Base-by-base conservation (phyloP, 805 yeast species). In the Candida peoriensis region DNA sequence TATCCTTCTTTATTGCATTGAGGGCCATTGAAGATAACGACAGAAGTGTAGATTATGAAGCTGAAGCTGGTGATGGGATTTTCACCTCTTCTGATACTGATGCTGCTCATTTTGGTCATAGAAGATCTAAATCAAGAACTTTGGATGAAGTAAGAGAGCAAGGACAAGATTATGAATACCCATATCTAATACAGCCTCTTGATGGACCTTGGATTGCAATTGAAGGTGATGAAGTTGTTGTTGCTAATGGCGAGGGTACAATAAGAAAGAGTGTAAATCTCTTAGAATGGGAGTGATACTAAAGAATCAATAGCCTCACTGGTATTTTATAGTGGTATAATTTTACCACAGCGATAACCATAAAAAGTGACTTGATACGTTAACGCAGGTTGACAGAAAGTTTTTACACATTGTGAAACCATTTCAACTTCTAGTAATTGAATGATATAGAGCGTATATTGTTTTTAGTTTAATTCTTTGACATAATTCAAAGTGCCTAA, bases 1-100 rank as follows among this genome's bases (percentile, higher is more conserved):
- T 93, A 37, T 77, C 89, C 3, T 74, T 76, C 41, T 93, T 82
- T 57, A 90, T 90, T 49, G 97, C 97, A 0, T 66, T 90, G 42
- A 72, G 94, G 38, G 83, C 97, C 1, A 78, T 87, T 8, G 41
- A 38, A 32, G 28, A 24, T 8, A 39, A 35, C 14, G 34, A 21
- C 17, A 24, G 32, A 16, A 24, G 24, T 9, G 12, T 28, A 16
- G 26, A 30, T 28, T 36, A 25, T 13, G 35, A 28, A 12, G 37
- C 32, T 2, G 38, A 41, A 18, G 42, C 46, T 32, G 52, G 54
- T 20, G 48, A 47, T 36, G 41, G 50, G 19, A 48, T 48, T 2
- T 43, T 47, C 20, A 15, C 33, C 3, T 4, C 27, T 15, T 10
- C 30, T 2, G 8, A 29, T 15, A 15, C 19, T 24, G 30, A n/a